Evolutionary conservation across 2,329 filamentous ascomycete genomes (phyloP).

Genomic region (Macrophomina pseudophaseolina): DNA sequence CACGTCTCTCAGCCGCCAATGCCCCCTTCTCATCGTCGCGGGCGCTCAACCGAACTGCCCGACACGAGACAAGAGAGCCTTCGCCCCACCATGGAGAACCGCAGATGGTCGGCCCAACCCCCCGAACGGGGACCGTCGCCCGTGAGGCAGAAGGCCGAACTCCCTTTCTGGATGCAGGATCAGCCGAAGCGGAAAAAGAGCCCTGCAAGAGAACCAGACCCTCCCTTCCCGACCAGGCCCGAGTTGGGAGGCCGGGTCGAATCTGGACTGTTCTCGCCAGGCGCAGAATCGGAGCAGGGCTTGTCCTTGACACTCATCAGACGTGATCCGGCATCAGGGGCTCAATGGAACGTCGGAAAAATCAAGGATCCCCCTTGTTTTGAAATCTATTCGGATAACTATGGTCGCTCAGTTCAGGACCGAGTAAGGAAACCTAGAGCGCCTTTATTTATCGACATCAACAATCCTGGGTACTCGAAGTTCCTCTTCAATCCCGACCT

Average conservation of each 20-base stretch:
- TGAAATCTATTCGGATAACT: conserved; percentile 51
- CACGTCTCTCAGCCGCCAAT: conserved; percentile 2
- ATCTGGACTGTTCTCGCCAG: conserved; percentile 8
- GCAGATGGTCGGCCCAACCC: conserved; percentile 22
- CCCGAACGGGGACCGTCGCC: conserved; percentile 7
- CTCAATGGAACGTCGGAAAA: conserved; percentile 58
- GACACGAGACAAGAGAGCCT: conserved; percentile 17
- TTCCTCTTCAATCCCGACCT: conserved; percentile 51
- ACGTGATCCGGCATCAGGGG: conserved; percentile 53
- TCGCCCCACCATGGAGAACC: conserved; percentile 6
- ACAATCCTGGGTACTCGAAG: conserved; percentile 64
- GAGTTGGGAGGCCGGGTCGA: not conserved
- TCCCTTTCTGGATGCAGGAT: conserved; percentile 20
- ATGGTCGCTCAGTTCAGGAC: conserved; percentile 8
- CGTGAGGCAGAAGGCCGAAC: conserved; percentile 9
- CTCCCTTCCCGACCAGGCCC: not conserved
- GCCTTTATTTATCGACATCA: conserved; percentile 60
- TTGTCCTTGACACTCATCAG: conserved; percentile 55
- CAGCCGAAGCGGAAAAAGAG: conserved; percentile 11
- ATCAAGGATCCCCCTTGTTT: conserved; percentile 52
- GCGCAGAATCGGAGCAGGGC: conserved; percentile 23
- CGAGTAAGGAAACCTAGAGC: conserved; percentile 43
- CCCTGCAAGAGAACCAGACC: conserved; percentile 10
- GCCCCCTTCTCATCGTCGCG: conserved; percentile 17
- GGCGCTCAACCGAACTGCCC: conserved; percentile 8